A percentile compares a stretch with the other conserved stretches of the same genome.
Evolutionary conservation across 345 rosid genomes (phyloP).

Genomic region (Eucalyptus pauciflora): DNA sequence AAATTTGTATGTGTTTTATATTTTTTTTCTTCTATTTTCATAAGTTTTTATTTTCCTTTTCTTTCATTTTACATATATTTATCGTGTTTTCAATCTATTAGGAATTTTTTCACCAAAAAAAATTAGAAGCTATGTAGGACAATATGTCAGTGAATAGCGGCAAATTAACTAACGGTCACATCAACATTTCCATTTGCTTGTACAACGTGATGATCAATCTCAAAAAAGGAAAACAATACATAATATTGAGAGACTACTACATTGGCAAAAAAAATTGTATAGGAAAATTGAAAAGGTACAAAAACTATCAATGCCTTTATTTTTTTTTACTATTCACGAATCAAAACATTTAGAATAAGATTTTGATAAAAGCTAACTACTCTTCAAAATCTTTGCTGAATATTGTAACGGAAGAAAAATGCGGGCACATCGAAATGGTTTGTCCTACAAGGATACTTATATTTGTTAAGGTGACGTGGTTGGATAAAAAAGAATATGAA

Average conservation of each 20-base stretch:
- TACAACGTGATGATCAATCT: neutral
- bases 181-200: neutral
- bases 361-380: neutral
- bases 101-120: accelerated
- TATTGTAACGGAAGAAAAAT: neutral
- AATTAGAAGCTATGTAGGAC: neutral
- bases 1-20: neutral
- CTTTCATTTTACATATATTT: neutral
- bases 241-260: neutral
- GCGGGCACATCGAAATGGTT: neutral
- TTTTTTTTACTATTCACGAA: neutral
- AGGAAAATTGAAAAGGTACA: too few species aligned
- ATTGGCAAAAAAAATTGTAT: too few species aligned
- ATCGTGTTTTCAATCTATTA: neutral
- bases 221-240: neutral
- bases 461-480: too few species aligned
- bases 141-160: neutral
- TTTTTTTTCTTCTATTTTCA: neutral
- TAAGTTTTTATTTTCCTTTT: neutral
- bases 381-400: neutral
- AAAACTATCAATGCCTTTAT: too few species aligned
- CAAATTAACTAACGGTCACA: neutral
- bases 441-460: neutral
- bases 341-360: neutral
- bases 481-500: too few species aligned